Conservation (phyloP, 768 basidiomycete genomes). For the Dictyophora rubrovolvata region DNA sequence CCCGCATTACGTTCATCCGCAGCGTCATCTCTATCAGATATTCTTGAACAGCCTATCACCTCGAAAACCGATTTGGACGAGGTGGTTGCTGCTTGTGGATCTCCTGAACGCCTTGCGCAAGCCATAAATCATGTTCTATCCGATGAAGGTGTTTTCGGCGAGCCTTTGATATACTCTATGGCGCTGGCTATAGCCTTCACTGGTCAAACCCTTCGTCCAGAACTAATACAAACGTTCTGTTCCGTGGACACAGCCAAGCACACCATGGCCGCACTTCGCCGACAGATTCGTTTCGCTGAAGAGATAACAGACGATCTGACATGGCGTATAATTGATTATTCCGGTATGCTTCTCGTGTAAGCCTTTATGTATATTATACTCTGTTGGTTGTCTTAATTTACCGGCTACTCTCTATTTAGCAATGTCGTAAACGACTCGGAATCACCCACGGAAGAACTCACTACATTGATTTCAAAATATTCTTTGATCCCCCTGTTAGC, state of each 20-base stretch:
- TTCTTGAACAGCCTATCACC: slow-evolving; percentile 3
- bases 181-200: neutral
- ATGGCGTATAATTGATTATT: slow-evolving; percentile 5
- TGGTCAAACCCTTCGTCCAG: neutral
- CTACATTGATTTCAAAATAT: neutral
- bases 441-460: slow-evolving; percentile 7
- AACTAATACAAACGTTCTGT: neutral
- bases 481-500: slow-evolving; percentile 5
- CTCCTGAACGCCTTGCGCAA: neutral
- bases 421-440: slow-evolving; percentile 5
- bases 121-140: neutral
- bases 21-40: neutral
- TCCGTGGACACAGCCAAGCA: neutral
- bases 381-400: too few relatives aligned
- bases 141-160: neutral
- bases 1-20: neutral
- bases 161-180: neutral
- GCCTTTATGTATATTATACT: neutral
- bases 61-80: neutral
- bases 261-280: slow-evolving; percentile 1
- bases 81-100: neutral
- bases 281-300: neutral
- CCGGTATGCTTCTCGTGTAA: slow-evolving; percentile 6
- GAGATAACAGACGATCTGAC: neutral
- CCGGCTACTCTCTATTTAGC: neutral